Base-by-base conservation (phyloP, 257 asterid genomes). In the Sherardia arvensis region DNA sequence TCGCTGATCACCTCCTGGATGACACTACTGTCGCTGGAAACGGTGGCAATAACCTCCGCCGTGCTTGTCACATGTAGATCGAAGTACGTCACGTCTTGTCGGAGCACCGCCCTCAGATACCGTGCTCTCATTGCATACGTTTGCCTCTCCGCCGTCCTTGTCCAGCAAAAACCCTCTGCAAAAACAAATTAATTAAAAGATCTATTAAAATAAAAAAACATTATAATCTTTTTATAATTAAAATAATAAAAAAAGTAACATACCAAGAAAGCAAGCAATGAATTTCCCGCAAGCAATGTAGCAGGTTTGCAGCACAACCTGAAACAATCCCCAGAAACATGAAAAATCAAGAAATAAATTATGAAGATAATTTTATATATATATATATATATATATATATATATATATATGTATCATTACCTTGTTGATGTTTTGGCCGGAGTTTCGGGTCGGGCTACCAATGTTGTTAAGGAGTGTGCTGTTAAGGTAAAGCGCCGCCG, bases 231-330 rank as follows among this genome's bases (percentile, higher is more conserved):
- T n/a, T n/a, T n/a, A 11, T n/a, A n/a, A n/a, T n/a, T n/a, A 51
- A 51, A 51, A 3, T 6, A 40, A 20, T 20, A 8, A 4, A 15
- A 4, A 7, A 33, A 51, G 11, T 27, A 17, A 69, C 78, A 40
- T 65, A 91, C 98, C 98, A 38, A 91, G 76, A 65, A 91, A 91
- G 75, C 95, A 76, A 73, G 86, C 74, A 5, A 86, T 73, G 86
- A 88, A 83, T 72, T 88, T 91, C 11, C 17, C 90, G 65, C 80
- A 77, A 21, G 92, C 96, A 75, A 91, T 66, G 84, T 74, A 91
- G 72, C 95, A 87, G 34, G 86, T 84, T 57, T 58, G 59, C 80
- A 91, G 58, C 30, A 95, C 86, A 77, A 86, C 80, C 98, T 91
- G 95, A 62, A 48, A 18, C n/a, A 40, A 1, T 30, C 58, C 49